A percentile compares a stretch with the other conserved stretches of the same genome.
Conservation (phyloP, 2,329 filamentous ascomycete species). For the Grosmannia huntii region DNA sequence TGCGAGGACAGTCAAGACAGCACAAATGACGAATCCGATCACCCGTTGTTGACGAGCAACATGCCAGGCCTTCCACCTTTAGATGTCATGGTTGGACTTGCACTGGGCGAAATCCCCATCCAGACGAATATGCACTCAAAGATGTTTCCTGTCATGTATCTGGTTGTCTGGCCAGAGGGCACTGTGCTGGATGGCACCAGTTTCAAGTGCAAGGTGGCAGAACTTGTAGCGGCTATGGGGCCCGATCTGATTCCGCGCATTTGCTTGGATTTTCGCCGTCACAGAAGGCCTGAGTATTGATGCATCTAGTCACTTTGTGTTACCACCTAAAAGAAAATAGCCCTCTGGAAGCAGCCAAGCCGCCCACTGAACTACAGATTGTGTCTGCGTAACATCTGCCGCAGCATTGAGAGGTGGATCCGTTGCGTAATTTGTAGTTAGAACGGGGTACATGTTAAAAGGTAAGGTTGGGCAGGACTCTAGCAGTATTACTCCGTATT, state of each 20-base stretch:
- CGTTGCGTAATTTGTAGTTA: too few species aligned
- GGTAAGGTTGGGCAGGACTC: too few species aligned
- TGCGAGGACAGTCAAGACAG: constrained; percentile 1
- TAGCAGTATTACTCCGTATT: too few species aligned
- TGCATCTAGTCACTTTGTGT: not conserved
- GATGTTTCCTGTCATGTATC: constrained; percentile 33
- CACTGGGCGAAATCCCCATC: constrained; percentile 48
- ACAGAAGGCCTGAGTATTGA: not conserved
- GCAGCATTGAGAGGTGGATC: too few species aligned
- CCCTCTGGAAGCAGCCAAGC: too few species aligned
- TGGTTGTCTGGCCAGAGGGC: constrained; percentile 46
- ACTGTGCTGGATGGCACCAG: constrained; percentile 33
- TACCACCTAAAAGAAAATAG: not conserved
- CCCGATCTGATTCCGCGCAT: constrained; percentile 42
- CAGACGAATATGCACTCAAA: constrained; percentile 26
- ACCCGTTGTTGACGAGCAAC: constrained; percentile 41
- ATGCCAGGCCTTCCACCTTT: constrained; percentile 55
- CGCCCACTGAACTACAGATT: not conserved
- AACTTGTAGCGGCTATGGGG: constrained; percentile 55
- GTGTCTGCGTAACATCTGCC: too few species aligned
- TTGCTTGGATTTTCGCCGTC: constrained; percentile 40
- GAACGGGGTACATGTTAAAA: too few species aligned
- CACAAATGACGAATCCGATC: constrained; percentile 14
- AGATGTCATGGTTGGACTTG: constrained; percentile 36
- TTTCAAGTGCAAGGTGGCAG: constrained; percentile 51